phyloP scores from a whole-genome alignment of 177 flowering plant species.

The Vitis hybrid region DNA sequence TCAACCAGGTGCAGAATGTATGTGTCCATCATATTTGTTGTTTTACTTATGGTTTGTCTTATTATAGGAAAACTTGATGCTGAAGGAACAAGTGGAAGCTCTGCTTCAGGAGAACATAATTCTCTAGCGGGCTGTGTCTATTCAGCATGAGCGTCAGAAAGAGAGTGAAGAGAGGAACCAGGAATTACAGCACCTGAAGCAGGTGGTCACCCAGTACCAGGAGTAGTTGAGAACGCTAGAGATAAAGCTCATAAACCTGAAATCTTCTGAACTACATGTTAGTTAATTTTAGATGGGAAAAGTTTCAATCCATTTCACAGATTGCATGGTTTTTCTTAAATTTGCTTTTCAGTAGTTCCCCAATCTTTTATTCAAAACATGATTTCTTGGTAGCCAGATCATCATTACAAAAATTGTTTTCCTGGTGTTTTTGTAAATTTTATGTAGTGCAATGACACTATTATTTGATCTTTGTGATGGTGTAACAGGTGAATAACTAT shows the following conservation, averaged over 20 bases:
- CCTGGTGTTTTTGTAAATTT: too few relatives aligned
- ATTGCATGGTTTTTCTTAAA: too few relatives aligned
- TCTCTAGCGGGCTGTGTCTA: conserved; percentile 87
- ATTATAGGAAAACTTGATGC: conserved; percentile 58
- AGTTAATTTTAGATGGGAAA: too few relatives aligned
- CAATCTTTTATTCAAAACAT: too few relatives aligned
- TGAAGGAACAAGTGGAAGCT: conserved; percentile 73
- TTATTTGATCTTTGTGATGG: too few relatives aligned
- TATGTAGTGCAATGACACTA: too few relatives aligned
- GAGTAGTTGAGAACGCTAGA: conserved; percentile 89
- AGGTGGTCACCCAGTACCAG: conserved; percentile 79
- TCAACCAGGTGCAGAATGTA: too few relatives aligned
- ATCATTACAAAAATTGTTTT: too few relatives aligned
- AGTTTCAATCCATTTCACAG: too few relatives aligned
- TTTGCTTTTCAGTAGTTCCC: too few relatives aligned
- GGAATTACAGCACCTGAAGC: conserved; percentile 84
- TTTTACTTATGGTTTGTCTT: not conserved
- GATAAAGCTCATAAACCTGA: conserved; percentile 38
- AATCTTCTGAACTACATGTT: not conserved
- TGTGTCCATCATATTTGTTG: not conserved
- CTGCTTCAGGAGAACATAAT: conserved; percentile 69
- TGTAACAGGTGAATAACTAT: too few relatives aligned
- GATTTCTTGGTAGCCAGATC: too few relatives aligned
- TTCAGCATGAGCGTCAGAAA: conserved; percentile 88
- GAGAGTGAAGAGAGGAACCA: conserved; percentile 63